Evolutionary conservation across 306 rosid species (phyloP), one percentile per base, ranked within the genome.

Genomic region (Vigna unguiculata): DNA sequence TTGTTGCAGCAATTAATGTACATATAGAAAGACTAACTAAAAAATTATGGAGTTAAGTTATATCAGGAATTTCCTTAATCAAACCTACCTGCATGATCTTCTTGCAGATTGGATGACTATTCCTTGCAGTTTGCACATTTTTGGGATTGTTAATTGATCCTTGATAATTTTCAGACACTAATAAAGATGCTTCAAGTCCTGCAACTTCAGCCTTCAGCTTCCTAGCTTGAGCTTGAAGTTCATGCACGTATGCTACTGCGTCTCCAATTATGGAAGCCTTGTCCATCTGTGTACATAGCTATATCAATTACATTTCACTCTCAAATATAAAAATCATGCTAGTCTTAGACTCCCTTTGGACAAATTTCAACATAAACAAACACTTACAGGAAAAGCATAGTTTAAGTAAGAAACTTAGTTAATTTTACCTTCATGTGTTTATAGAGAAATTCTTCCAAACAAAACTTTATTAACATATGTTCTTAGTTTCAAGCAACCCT

Each of bases 181-280:
- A 62, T 22, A 92, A 65, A 19, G 93, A 89, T 30, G 91, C 85
- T 87, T 95, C 93, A 54, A 89, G 93, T 16, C 84, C 83, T 48
- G 89, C 79, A 55, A 95, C 84, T 83, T 92, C 99, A 53, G 85
- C 83, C 76, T 88, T 87, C 16, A 95, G 88, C 74, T 87, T 83
- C 87, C 87, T 90, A 19, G 93, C 89, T 80, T 85, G 90, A 79
- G 72, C 78, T 73, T 92, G 99, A 46, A 95, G 90, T 8, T 82
- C 89, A 76, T 92, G 86, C 71, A 95, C 89, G 46, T 92, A 89
- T 15, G 83, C 52, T 2, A 89, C 89, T 52, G 99, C 97, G 71
- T 95, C 99, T 72, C 92, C 97, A 72, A 95, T 88, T 51, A 95
- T 95, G 20, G 97, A 95, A 43, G 97, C 99, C 86, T 92, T 95